phyloP scores from a whole-genome alignment of 2,329 filamentous ascomycete genomes.

The Fonsecaea erecta region DNA sequence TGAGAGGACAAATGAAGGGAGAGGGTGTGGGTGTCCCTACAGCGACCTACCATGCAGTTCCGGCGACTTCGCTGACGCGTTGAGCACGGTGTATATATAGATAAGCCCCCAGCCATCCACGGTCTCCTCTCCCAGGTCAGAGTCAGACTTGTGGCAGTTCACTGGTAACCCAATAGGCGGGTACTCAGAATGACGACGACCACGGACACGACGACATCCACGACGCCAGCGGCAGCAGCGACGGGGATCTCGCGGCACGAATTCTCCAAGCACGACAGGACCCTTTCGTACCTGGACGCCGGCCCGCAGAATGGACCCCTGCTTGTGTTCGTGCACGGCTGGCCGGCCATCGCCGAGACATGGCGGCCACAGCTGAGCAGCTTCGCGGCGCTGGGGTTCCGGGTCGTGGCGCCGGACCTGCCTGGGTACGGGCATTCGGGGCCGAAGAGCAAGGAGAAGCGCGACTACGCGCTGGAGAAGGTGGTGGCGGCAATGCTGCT shows the following conservation, averaged over 20 bases:
- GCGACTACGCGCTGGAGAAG: constrained; percentile 21
- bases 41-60: too few species aligned
- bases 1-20: too few species aligned
- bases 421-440: constrained; percentile 45
- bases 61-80: too few species aligned
- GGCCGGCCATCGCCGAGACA: constrained; percentile 53
- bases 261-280: constrained; percentile 12
- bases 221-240: background rate
- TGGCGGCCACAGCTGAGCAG: constrained; percentile 51
- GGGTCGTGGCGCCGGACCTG: constrained; percentile 47
- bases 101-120: too few species aligned
- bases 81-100: too few species aligned
- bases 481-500: constrained; percentile 19
- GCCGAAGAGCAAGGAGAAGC: constrained; percentile 15
- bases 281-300: constrained; percentile 28
- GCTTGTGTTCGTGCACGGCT: constrained; percentile 54
- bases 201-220: background rate
- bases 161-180: too few species aligned
- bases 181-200: too few species aligned
- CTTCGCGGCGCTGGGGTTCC: constrained; percentile 48
- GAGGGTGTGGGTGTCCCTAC: too few species aligned
- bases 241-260: constrained; percentile 15
- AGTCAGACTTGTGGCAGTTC: too few species aligned
- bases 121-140: too few species aligned
- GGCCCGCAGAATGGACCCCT: constrained; percentile 24